A percentile compares a stretch with the other conserved stretches of the same genome.
phyloP scores from a whole-genome alignment of 495 filamentous ascomycete genomes.

The Oidiodendron maius region DNA sequence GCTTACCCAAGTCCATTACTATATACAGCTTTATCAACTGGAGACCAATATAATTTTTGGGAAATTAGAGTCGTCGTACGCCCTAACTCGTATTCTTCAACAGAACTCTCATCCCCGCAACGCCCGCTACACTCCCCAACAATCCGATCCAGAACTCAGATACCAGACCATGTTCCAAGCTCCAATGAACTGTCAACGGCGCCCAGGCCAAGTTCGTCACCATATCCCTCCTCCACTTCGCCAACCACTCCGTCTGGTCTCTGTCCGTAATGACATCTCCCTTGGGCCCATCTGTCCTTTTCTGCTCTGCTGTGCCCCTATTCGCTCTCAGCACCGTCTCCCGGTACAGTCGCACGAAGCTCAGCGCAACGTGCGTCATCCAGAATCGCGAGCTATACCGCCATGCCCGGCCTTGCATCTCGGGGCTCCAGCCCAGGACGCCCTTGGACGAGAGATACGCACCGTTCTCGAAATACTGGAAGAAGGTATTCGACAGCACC shows the following conservation, averaged over 20 bases:
- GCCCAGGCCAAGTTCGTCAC: constrained; percentile 48
- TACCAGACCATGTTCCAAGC: constrained; percentile 61
- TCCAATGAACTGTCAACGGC: constrained; percentile 72
- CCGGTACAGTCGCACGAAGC: constrained; percentile 56
- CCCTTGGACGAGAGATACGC: constrained; percentile 69
- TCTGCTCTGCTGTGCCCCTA: constrained; percentile 23
- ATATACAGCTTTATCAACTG: no score
- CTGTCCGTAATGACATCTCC: constrained; percentile 17
- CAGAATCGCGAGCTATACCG: constrained; percentile 76
- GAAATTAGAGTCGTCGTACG: no score
- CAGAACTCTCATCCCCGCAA: constrained; percentile 59
- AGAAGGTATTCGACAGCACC: constrained; percentile 56
- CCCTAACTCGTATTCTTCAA: constrained; percentile 42
- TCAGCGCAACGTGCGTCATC: constrained; percentile 69
- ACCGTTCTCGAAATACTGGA: constrained; percentile 79
- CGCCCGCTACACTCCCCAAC: constrained; percentile 58
- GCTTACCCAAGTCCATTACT: no score
- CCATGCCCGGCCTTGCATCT: constrained; percentile 48
- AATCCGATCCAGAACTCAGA: constrained; percentile 54
- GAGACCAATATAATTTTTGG: no score
- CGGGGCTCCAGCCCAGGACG: constrained; percentile 53
- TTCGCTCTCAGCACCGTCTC: constrained; percentile 27
- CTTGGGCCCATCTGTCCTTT: constrained; percentile 19
- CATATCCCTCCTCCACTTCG: constrained; percentile 38
- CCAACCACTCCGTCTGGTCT: constrained; percentile 32